Evolutionary conservation across 208 protist genomes (phyloP), one percentile per base, ranked within the genome.

Genomic region (Trypanosoma cruzi): DNA sequence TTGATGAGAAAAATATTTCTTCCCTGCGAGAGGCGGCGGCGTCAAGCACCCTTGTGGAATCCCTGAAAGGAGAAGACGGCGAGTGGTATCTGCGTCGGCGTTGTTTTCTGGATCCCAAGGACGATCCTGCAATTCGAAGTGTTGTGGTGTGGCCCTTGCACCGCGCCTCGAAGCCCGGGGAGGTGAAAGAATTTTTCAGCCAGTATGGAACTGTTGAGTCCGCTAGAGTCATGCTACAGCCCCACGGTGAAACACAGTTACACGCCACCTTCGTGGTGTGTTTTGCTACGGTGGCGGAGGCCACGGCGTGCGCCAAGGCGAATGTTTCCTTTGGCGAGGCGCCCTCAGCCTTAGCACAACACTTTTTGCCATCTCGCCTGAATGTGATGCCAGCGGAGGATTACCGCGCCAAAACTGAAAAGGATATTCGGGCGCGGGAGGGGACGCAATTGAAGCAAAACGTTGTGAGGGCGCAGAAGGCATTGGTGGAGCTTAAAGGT

Each of bases 91-190:
- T 82, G 42, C 70, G 77, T n/a, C 77, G 77, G 13, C 64, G 59
- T 56, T 2, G 16, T 37, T 66, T 71, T n/a, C 56, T 82, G 11
- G 53, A 74, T 24, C 62, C 70, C 13, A 31, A 53, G 20, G 28
- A 60, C 1, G 66, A 82, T 67, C 77, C 77, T n/a, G 63, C 70
- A 20, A 36, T 69, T 42, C 64, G 77, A 64, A 78, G 64, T 64
- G 71, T 82, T 32, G 70, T 78, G 13, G 70, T 73, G 26, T 68
- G 57, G 46, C 71, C 71, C 3, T n/a, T 82, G 26, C 77, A 68
- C 32, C 64, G 65, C 40, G 58, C 60, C 37, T 69, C 71, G 20
- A 74, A 37, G 3, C 49, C 64, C 22, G 66, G 62, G 14, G 77
- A 82, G 55, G 65, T 82, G 5, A 24, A 40, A 2, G 50, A 64